Percentiles rank a stretch among this genome's conserved stretches.
phyloP scores from a whole-genome alignment of 2,329 filamentous ascomycete species.

The Macrophomina tecta region DNA sequence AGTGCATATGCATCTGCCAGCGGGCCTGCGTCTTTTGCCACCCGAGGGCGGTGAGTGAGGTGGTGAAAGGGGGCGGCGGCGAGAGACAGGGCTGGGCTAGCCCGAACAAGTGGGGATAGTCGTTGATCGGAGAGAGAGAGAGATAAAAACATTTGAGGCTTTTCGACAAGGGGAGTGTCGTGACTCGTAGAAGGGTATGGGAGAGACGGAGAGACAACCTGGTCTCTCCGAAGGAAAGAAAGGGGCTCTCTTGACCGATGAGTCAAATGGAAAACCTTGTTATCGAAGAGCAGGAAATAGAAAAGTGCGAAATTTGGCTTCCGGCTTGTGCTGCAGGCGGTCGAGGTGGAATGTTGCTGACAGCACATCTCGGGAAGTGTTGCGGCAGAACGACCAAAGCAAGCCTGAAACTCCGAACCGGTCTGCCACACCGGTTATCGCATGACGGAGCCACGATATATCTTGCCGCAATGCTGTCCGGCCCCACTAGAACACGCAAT shows the following conservation, averaged over 20 bases:
- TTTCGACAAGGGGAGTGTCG: neutral
- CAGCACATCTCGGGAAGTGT: neutral
- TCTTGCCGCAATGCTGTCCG: neutral
- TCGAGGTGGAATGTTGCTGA: neutral
- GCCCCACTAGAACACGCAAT: neutral
- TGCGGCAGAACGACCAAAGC: neutral
- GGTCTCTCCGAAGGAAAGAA: too few relatives aligned
- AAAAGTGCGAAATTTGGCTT: neutral
- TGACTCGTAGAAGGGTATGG: neutral
- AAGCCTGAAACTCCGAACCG: neutral
- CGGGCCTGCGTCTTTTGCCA: neutral
- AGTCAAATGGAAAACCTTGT: too few relatives aligned
- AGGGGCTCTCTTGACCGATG: too few relatives aligned
- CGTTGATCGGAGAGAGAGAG: neutral
- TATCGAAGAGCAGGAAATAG: neutral
- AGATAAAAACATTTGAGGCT: neutral
- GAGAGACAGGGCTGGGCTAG: neutral
- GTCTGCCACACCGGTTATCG: neutral
- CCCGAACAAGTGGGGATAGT: neutral
- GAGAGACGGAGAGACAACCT: too few relatives aligned
- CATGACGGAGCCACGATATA: neutral
- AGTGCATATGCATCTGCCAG: neutral
- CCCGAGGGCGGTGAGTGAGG: neutral
- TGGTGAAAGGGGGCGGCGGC: neutral
- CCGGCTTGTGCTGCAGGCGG: neutral